Evolutionary conservation across 345 rosid species (phyloP), one percentile per base, ranked within the genome.

Genomic region (Sapria himalayana): DNA sequence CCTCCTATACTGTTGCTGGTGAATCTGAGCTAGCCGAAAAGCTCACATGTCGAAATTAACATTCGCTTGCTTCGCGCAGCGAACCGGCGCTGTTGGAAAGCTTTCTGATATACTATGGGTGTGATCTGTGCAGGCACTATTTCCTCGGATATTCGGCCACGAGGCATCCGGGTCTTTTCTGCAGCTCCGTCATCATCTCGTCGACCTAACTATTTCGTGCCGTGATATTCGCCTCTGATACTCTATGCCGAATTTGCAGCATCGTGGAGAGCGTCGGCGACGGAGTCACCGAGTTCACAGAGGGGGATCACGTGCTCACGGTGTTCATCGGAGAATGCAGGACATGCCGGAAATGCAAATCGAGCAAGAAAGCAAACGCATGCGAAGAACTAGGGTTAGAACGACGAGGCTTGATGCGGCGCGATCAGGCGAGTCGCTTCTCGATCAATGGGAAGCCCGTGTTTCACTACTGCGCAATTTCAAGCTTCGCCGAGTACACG

Each of bases 141-240:
- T 86, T 55, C 94, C 97, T 9, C 64, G 94, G 49, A 82, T 86
- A 39, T 78, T 81, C 59, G 94, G 94, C 47, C 97, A 86, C 57
- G 93, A 86, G 72, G 94, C 94, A 55, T 71, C 97, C 9, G 94
- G 97, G 94, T 78, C 46, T 33, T 42, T 48, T 47, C 50, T 22
- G 19, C 39, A 33, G 17, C 43, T 19, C 39, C 50, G 29, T 39
- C 33, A 5, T 49, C 15, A 23, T 37, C n/a, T n/a, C n/a, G n/a
- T n/a, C n/a, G 9, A 31, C 19, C 14, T 45, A 23, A 14, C 41
- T n/a, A n/a, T n/a, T n/a, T n/a, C n/a, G n/a, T n/a, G n/a, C n/a
- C n/a, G n/a, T n/a, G n/a, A n/a, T n/a, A n/a, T n/a, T n/a, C n/a
- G n/a, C n/a, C n/a, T n/a, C n/a, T n/a, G n/a, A 7, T 27, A 29